A percentile compares a stretch with the other conserved stretches of the same genome.
Conservation (phyloP, 2,329 filamentous ascomycete genomes). For the Proliferodiscus dingleyae region DNA sequence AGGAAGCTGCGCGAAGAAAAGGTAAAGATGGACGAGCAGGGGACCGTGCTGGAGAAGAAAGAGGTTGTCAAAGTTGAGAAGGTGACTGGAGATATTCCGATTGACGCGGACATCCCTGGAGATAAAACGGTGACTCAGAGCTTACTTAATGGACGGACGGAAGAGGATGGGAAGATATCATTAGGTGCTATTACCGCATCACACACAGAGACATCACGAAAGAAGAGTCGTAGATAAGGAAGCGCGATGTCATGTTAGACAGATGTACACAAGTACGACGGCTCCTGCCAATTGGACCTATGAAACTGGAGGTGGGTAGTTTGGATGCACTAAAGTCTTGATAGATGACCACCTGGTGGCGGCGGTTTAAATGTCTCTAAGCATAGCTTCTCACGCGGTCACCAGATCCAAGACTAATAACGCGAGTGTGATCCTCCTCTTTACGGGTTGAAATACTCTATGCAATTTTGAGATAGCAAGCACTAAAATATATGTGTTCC, state of each 20-base stretch:
- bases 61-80: conserved; percentile 34
- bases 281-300: no score
- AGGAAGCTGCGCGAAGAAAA: conserved; percentile 45
- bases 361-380: no score
- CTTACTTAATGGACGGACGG: conserved; percentile 8
- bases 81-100: conserved; percentile 30
- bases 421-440: no score
- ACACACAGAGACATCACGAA: conserved; percentile 7
- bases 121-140: conserved; percentile 5
- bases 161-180: conserved; percentile 8
- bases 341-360: no score
- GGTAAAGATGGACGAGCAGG: conserved; percentile 32
- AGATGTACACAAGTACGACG: not conserved
- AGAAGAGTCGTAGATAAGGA: conserved; percentile 1
- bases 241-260: not conserved
- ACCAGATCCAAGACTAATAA: no score
- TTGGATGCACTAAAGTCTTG: no score
- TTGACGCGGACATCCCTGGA: conserved; percentile 14
- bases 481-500: no score
- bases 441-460: no score
- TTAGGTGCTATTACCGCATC: conserved; percentile 14
- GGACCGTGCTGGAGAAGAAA: conserved; percentile 28
- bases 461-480: no score
- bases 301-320: no score
- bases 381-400: no score